Percentiles rank a stretch among this genome's conserved stretches.
Evolutionary conservation across 116 monocot genomes (phyloP).

Genomic region (Iris pallida): DNA sequence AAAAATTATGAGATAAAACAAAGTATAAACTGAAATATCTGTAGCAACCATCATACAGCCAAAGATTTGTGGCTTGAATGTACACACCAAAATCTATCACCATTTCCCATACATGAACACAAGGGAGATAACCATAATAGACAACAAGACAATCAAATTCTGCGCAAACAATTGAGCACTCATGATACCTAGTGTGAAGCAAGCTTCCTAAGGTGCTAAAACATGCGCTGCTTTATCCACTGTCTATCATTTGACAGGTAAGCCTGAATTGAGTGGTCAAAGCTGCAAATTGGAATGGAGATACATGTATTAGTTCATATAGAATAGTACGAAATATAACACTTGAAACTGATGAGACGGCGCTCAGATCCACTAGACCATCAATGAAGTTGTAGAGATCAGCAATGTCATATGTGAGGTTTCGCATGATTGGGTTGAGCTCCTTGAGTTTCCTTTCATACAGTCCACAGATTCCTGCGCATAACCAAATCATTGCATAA

Average conservation of each 20-base stretch:
- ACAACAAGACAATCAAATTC: background rate
- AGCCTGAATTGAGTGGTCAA: conserved; percentile 45
- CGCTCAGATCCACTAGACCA: conserved; percentile 18
- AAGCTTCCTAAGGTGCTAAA: conserved; percentile 36
- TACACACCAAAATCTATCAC: no score
- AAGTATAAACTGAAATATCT: no score
- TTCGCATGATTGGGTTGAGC: conserved; percentile 18
- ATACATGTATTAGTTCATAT: background rate
- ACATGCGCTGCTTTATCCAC: conserved; percentile 45
- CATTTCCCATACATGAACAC: no score
- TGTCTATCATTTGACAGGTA: conserved; percentile 41
- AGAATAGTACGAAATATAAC: background rate
- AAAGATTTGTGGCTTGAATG: no score
- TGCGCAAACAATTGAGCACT: background rate
- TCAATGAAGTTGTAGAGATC: conserved; percentile 29
- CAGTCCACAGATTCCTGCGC: conserved; percentile 18
- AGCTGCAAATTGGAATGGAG: conserved; percentile 21
- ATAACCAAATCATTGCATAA: background rate
- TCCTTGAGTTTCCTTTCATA: conserved; percentile 29
- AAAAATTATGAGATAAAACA: no score
- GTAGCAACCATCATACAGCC: no score
- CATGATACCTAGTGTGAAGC: conserved; percentile 14
- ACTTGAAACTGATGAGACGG: background rate
- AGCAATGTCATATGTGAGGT: conserved; percentile 22
- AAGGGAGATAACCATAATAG: no score